Evolutionary conservation across 805 yeast genomes (phyloP).

Genomic region (Barnettozyma salicaria): DNA sequence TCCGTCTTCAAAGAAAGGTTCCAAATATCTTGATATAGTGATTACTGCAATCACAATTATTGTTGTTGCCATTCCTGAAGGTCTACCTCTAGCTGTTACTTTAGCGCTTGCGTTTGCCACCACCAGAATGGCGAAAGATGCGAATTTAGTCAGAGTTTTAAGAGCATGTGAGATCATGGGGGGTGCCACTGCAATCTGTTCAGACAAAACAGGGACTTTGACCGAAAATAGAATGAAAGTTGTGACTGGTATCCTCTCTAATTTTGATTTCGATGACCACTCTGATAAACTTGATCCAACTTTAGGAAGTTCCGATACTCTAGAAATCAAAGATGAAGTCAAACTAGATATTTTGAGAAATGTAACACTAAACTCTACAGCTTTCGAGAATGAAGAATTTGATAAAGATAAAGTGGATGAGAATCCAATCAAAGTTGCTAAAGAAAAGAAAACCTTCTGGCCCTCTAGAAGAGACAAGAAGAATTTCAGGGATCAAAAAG

Average conservation of each 20-base stretch:
- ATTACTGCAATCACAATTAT: conserved; percentile 89
- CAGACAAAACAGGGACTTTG: conserved; percentile 96
- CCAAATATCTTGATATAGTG: conserved; percentile 73
- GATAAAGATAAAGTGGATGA: conserved; percentile 14
- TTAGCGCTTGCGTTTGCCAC: conserved; percentile 96
- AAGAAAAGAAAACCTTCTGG: conserved; percentile 20
- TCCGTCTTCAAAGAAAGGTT: conserved; percentile 71
- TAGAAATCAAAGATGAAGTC: conserved; percentile 11
- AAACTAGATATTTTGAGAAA: conserved; percentile 40
- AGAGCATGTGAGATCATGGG: conserved; percentile 99
- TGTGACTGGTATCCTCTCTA: conserved; percentile 68
- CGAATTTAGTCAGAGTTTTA: conserved; percentile 89
- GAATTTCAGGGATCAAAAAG: conserved; percentile 6
- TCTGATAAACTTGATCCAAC: conserved; percentile 30
- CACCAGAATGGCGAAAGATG: conserved; percentile 95
- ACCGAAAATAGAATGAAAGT: conserved; percentile 93
- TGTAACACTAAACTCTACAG: conserved; percentile 77
- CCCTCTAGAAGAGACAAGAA: conserved; percentile 10
- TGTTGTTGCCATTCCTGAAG: conserved; percentile 99
- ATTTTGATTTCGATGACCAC: conserved; percentile 39
- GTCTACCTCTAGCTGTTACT: conserved; percentile 95
- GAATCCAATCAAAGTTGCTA: conserved; percentile 25
- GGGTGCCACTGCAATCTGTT: conserved; percentile 93
- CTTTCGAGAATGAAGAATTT: conserved; percentile 61
- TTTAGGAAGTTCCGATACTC: conserved; percentile 13